A percentile compares a stretch with the other conserved stretches of the same genome.
Evolutionary conservation across 768 basidiomycete genomes (phyloP).

Genomic region (Mycena crocata): DNA sequence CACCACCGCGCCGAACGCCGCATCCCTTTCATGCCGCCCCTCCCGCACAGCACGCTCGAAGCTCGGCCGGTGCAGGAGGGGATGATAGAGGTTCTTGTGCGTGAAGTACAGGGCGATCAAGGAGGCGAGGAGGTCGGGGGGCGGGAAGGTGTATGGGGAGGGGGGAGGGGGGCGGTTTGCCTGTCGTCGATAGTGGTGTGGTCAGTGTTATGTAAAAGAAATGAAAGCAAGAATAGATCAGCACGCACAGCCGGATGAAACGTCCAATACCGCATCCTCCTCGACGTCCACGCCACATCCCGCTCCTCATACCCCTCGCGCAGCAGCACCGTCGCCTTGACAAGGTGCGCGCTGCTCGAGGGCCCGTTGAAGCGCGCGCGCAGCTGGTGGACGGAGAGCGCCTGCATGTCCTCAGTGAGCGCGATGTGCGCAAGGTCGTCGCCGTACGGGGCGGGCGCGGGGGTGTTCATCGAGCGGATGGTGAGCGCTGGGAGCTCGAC

Average conservation of each 20-base stretch:
- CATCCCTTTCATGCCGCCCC: constrained; percentile 55
- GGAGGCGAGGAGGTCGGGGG: constrained; percentile 57
- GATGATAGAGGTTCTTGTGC: constrained; percentile 64
- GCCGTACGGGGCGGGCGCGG: background rate
- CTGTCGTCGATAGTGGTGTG: too few relatives aligned
- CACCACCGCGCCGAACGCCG: constrained; percentile 67
- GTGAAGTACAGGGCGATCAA: constrained; percentile 77
- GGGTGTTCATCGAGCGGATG: constrained; percentile 10
- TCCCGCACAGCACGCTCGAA: constrained; percentile 65
- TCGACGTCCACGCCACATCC: background rate
- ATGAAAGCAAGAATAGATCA: too few relatives aligned
- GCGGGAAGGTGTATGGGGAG: constrained; percentile 57
- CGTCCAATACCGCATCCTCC: constrained; percentile 14
- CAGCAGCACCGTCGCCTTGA: constrained; percentile 4
- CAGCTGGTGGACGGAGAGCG: background rate
- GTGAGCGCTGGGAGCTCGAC: constrained; percentile 14
- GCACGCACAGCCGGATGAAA: background rate
- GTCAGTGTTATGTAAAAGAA: too few relatives aligned
- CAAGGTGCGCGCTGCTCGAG: constrained; percentile 8
- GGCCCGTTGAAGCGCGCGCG: constrained; percentile 12
- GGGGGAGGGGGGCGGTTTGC: background rate
- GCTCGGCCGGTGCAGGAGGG: constrained; percentile 77
- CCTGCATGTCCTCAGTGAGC: background rate
- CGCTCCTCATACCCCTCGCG: constrained; percentile 4
- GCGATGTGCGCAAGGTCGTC: constrained; percentile 18